These are phyloP conservation scores for Rhodomyrtus tomentosa DNA, from an alignment of 345 rosid genomes.

Conservation along the genomic window DNA sequence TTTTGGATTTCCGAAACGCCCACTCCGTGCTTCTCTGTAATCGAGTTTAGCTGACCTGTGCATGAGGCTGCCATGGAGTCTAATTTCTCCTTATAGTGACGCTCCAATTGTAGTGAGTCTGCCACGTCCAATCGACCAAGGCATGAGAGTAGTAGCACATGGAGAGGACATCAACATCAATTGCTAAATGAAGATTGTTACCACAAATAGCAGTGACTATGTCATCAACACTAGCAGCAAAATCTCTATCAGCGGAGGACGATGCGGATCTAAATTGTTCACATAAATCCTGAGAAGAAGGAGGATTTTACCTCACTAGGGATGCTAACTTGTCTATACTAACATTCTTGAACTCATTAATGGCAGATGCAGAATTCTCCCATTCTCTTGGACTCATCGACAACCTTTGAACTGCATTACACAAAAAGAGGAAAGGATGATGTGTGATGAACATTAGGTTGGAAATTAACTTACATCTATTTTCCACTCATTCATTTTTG, in stretches of 20 bases:
- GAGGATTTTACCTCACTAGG: conserved; percentile 15
- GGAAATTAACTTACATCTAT: not conserved
- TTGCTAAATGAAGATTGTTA: conserved; percentile 4
- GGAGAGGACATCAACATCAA: not conserved
- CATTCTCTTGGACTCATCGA: conserved; percentile 34
- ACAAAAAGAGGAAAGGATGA: not conserved
- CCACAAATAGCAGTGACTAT: conserved; percentile 41
- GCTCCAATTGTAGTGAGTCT: conserved; percentile 52
- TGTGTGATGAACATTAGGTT: not conserved
- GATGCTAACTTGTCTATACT: conserved; percentile 23
- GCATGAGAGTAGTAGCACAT: not conserved
- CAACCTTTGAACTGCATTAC: conserved; percentile 40
- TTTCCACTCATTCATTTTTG: not conserved
- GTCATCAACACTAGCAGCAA: conserved; percentile 27
- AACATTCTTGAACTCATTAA: conserved; percentile 14
- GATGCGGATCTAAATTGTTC: conserved; percentile 33
- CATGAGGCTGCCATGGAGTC: conserved; percentile 41
- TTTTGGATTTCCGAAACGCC: conserved; percentile 37
- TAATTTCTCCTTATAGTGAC: conserved; percentile 35
- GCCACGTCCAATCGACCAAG: not conserved
- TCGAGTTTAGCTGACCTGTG: conserved; percentile 36
- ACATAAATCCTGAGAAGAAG: conserved; percentile 17
- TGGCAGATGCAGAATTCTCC: conserved; percentile 34
- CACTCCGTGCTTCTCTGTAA: conserved; percentile 55
- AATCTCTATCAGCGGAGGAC: conserved; percentile 30